phyloP scores from a whole-genome alignment of 1,139 yeast genomes.

The Yamadazyma mexicana region DNA sequence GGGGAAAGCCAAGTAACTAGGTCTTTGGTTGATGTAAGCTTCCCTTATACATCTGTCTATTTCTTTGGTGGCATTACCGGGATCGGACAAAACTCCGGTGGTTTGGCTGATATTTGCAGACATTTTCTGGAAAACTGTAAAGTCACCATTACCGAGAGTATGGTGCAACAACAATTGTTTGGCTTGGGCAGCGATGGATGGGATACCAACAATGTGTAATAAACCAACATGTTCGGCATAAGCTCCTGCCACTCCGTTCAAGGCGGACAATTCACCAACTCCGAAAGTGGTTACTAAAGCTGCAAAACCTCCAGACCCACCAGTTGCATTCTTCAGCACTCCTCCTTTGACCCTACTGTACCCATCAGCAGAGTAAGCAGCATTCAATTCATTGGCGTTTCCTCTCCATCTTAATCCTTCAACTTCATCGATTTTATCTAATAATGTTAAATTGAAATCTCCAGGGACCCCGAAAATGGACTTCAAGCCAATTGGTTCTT shows the following conservation, averaged over 20 bases:
- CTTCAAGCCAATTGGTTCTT: constrained; percentile 49
- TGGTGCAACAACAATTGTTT: constrained; percentile 55
- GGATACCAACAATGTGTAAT: constrained; percentile 41
- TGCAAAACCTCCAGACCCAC: constrained; percentile 39
- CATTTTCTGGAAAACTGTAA: constrained; percentile 76
- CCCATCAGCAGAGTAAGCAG: constrained; percentile 73
- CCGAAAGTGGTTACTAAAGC: constrained; percentile 68
- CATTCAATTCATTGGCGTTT: constrained; percentile 70
- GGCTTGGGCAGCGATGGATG: constrained; percentile 61
- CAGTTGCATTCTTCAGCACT: constrained; percentile 8
- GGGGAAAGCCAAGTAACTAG: constrained; percentile 40
- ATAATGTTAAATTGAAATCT: constrained; percentile 68
- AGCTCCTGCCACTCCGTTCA: constrained; percentile 43
- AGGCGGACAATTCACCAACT: constrained; percentile 53
- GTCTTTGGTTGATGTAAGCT: constrained; percentile 38
- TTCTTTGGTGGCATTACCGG: constrained; percentile 29
- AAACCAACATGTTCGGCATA: constrained; percentile 45
- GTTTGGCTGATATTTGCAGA: constrained; percentile 33
- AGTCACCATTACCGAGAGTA: constrained; percentile 83
- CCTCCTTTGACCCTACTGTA: constrained; percentile 58
- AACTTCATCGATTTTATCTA: constrained; percentile 65
- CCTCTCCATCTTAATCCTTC: constrained; percentile 67
- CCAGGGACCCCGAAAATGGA: constrained; percentile 82
- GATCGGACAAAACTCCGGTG: constrained; percentile 31
- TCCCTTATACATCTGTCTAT: constrained; percentile 38